Percentiles rank a stretch among this genome's conserved stretches.
These are phyloP conservation scores for Tinospora cordifolia DNA, from an alignment of 164 flowering plant species.

Conservation along the genomic window DNA sequence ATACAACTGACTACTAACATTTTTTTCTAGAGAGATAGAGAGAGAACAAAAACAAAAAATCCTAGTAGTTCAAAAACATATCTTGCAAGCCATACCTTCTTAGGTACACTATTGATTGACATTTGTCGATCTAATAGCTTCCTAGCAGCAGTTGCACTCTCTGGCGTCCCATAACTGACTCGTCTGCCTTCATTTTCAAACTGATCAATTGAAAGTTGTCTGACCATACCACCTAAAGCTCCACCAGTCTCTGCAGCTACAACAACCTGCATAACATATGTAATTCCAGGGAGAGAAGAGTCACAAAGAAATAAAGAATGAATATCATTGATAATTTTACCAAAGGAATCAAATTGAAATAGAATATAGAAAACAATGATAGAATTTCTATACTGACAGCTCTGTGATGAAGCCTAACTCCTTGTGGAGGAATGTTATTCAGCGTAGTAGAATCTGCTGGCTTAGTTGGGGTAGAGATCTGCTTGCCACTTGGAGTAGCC, in stretches of 20 bases:
- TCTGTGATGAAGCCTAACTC: constrained; percentile 88
- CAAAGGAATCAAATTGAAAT: constrained; percentile 5
- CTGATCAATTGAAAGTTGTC: constrained; percentile 39
- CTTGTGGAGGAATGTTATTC: constrained; percentile 51
- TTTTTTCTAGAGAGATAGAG: too few species aligned
- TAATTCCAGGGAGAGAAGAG: not conserved
- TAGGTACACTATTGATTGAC: constrained; percentile 97
- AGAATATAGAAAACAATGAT: not conserved
- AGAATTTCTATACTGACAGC: constrained; percentile 53
- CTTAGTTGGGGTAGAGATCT: constrained; percentile 51
- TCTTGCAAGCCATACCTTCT: constrained; percentile 60
- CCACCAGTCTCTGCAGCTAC: constrained; percentile 92
- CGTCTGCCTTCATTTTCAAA: constrained; percentile 90
- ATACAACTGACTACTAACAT: too few species aligned
- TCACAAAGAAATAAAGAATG: not conserved
- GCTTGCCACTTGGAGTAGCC: constrained; percentile 90
- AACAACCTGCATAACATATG: constrained; percentile 49
- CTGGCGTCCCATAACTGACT: constrained; percentile 98
- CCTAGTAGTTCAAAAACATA: not conserved
- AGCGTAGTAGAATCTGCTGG: constrained; percentile 54
- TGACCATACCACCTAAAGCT: constrained; percentile 41
- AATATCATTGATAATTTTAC: not conserved
- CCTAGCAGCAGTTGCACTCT: constrained; percentile 94
- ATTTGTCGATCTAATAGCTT: constrained; percentile 89
- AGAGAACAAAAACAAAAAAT: not conserved